These are phyloP conservation scores for Hirsutella thompsonii DNA, from an alignment of 2,329 filamentous ascomycete genomes.

Conservation along the genomic window DNA sequence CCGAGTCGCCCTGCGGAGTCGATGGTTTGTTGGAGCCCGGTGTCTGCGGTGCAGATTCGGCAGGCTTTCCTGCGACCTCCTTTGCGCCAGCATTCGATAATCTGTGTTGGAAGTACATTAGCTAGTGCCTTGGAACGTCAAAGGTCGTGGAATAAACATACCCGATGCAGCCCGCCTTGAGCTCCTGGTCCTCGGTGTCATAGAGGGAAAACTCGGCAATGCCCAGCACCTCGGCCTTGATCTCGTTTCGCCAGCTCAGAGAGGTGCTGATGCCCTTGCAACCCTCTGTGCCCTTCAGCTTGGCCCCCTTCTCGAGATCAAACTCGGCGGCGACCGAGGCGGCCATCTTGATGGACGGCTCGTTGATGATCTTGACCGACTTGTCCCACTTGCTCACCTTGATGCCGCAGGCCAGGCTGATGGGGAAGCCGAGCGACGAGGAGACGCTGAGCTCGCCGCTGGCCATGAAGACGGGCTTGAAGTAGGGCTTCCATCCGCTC, in stretches of 20 bases:
- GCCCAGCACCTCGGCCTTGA: constrained; percentile 10
- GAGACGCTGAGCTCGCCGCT: constrained; percentile 12
- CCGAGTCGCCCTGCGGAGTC: too few relatives aligned
- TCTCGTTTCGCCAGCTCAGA: constrained; percentile 14
- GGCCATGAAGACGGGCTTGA: constrained; percentile 15
- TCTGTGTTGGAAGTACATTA: not conserved
- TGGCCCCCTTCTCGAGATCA: constrained; percentile 9
- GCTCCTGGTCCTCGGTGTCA: constrained; percentile 10
- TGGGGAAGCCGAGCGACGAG: constrained; percentile 14
- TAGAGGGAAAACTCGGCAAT: constrained; percentile 6
- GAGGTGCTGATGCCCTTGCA: constrained; percentile 14
- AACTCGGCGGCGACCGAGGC: constrained; percentile 7
- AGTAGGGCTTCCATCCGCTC: constrained; percentile 13
- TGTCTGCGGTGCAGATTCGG: too few relatives aligned
- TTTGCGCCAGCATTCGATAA: too few relatives aligned
- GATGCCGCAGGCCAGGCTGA: constrained; percentile 12
- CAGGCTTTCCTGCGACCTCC: too few relatives aligned
- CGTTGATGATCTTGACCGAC: constrained; percentile 11
- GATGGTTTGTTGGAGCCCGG: too few relatives aligned
- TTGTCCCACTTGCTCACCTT: constrained; percentile 10
- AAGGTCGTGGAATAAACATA: not conserved
- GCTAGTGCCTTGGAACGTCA: not conserved
- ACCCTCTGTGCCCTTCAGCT: constrained; percentile 8
- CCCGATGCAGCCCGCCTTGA: constrained; percentile 11
- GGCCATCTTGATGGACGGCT: constrained; percentile 13